Evolutionary conservation across 2,329 filamentous ascomycete species (phyloP).

Genomic region (Arachnomyces sp.): DNA sequence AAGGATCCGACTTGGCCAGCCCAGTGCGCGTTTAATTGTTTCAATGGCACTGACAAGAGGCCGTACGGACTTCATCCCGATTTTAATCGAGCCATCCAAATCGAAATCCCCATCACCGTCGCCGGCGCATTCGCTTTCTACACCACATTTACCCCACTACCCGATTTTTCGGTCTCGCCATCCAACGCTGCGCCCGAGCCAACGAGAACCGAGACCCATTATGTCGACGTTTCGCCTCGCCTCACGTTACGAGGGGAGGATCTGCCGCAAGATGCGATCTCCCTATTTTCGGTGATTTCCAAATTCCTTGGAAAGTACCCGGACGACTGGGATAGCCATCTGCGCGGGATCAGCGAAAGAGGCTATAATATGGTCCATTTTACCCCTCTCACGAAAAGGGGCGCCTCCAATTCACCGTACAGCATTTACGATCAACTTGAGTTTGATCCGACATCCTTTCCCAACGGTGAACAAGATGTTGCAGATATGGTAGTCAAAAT

Average conservation of each 20-base stretch:
- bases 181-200: conserved; percentile 42
- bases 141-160: conserved; percentile 81
- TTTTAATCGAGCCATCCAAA: conserved; percentile 85
- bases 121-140: conserved; percentile 92
- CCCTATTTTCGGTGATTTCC: conserved; percentile 86
- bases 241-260: conserved; percentile 64
- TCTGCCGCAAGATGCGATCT: conserved; percentile 77
- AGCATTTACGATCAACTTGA: conserved; percentile 87
- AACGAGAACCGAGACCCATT: conserved; percentile 69
- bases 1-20: conserved; percentile 27
- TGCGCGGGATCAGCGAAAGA: conserved; percentile 76
- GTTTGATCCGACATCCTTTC: conserved; percentile 77
- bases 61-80: conserved; percentile 66
- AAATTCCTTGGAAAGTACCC: conserved; percentile 97
- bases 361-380: conserved; percentile 99
- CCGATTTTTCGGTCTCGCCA: conserved; percentile 57
- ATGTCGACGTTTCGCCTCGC: conserved; percentile 84
- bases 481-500: conserved; percentile 67
- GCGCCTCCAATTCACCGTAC: conserved; percentile 90
- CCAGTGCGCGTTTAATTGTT: no score
- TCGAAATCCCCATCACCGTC: conserved; percentile 74
- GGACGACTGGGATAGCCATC: conserved; percentile 78
- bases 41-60: conserved; percentile 2
- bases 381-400: conserved; percentile 82
- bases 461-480: conserved; percentile 75